These are phyloP conservation scores for Serendipita sp. DNA, from an alignment of 768 basidiomycete genomes.

Conservation along the genomic window DNA sequence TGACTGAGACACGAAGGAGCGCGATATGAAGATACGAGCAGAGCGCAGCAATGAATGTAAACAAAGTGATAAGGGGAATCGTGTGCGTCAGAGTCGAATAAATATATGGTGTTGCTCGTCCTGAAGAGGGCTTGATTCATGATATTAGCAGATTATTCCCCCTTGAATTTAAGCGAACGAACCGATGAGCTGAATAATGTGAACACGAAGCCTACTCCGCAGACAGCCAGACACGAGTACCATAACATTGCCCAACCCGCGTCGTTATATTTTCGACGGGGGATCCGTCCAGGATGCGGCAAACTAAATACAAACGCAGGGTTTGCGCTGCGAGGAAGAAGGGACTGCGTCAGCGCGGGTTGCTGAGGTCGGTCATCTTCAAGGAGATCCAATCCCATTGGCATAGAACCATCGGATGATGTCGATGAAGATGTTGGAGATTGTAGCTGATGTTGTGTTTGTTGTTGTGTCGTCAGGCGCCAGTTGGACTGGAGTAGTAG, in stretches of 20 bases:
- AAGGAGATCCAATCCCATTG: not conserved
- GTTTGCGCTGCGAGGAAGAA: constrained; percentile 55
- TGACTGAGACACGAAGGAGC: constrained; percentile 63
- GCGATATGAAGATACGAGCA: constrained; percentile 61
- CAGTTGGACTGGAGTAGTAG: constrained; percentile 29
- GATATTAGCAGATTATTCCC: constrained; percentile 17
- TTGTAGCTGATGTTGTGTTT: constrained; percentile 28
- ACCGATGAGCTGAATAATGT: constrained; percentile 43
- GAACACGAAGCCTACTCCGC: constrained; percentile 46
- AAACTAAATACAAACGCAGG: constrained; percentile 58
- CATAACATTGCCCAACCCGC: constrained; percentile 54
- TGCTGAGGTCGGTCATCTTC: constrained; percentile 6
- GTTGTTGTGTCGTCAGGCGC: constrained; percentile 16
- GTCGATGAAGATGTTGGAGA: constrained; percentile 24
- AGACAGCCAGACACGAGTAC: constrained; percentile 40
- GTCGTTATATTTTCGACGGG: constrained; percentile 56
- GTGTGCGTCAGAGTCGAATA: constrained; percentile 63
- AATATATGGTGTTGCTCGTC: constrained; percentile 21
- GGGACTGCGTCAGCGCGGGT: constrained; percentile 62
- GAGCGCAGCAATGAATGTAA: constrained; percentile 52
- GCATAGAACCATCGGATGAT: constrained; percentile 8
- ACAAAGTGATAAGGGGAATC: constrained; percentile 55
- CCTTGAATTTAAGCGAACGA: constrained; percentile 16
- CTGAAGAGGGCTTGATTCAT: constrained; percentile 15
- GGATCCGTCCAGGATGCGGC: constrained; percentile 57